Evolutionary conservation across 768 basidiomycete species (phyloP), one percentile per base, ranked within the genome.

Genomic region (Pisolithus microcarpus): DNA sequence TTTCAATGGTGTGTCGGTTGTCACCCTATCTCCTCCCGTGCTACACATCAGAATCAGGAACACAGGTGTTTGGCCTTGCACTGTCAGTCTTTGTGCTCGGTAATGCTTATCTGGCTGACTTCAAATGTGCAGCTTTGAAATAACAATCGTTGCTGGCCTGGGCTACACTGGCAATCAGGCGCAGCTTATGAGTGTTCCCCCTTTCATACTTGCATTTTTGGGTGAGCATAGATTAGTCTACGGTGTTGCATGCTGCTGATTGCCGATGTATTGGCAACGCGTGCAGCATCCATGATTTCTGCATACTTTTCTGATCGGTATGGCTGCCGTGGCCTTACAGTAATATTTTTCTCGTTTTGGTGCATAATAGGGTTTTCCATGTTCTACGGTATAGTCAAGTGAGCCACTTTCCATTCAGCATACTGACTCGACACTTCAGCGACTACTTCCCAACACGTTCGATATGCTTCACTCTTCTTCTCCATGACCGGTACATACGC

Each of bases 81-180:
- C 66, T 55, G 65, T 68, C 50, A 56, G 65, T 31, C 21, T 16
- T 24, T 21, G 8, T 31, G 34, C 23, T 40, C 15, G 48, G 16
- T 31, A 34, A 72, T 71, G 71, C 72, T 2, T 7, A 13, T 48
- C 8, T 13, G 74, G 15, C 76, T 74, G 2, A 68, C 72, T 46
- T 69, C 34, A 48, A 45, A 58, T 69, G 39, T 54, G 49, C 43
- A 80, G 87, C 56, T 89, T 91, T 65, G 70, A 80, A 7, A 87
- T 87, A 7, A 82, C 83, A 5, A 86, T 90, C 63, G 78, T 90
- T 7, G 70, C 77, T 31, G 70, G 72, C 15, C 73, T 85, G 4
- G 83, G 83, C 18, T 84, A 76, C 61, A 73, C 72, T 1, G 72
- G 75, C 0, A 70, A 76, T 30, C 62, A 69, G 23, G 77, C 80